Base-by-base conservation (phyloP, 2,329 filamentous ascomycete genomes). In the Rosellinia necatrix region DNA sequence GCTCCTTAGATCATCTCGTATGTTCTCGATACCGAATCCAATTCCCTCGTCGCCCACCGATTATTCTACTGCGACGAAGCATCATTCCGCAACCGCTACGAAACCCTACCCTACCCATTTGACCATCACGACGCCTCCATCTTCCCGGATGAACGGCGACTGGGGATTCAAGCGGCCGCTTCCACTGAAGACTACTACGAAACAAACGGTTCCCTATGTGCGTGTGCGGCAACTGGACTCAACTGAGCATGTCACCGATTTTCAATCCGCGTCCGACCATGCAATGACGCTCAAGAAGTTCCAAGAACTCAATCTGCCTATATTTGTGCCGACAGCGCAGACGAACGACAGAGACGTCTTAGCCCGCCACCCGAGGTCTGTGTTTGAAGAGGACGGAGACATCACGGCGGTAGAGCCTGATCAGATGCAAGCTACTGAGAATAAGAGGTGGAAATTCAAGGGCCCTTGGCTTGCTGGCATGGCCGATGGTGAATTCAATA, bases 121-220 rank as follows among this genome's bases (percentile, higher is more conserved):
- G 70, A 84, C 92, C 59, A 89, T 97, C 69, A 87, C 88, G 12
- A 92, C 91, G 0, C 88, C 91, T 5, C 76, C 81, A 40, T 81
- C 85, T 15, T 92, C 92, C 6, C 81, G 91, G 21, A 77, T 80
- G 35, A 84, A 84, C 68, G 93, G 93, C 30, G 93, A 97, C 69
- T 97, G 93, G 92, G 93, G 93, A 12, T 78, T 97, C 66, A 97
- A 97, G 77, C 81, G 93, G 52, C 81, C 91, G 1, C 78, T 97
- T 5, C 93, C 93, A 1, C 75, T 88, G 7, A 88, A 88, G 71
- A 86, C 88, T 3, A 92, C 91, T 4, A 83, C 85, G 17, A 84
- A 84, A 50, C 86, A 85, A 6, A 85, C 87, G 6, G 87, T 86
- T n/a, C 90, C 92, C 8, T 79, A 90, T 46, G 82, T 96, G 50